A percentile compares a stretch with the other conserved stretches of the same genome.
phyloP scores from a whole-genome alignment of 495 filamentous ascomycete genomes.

The Penicillium egyptiacum region DNA sequence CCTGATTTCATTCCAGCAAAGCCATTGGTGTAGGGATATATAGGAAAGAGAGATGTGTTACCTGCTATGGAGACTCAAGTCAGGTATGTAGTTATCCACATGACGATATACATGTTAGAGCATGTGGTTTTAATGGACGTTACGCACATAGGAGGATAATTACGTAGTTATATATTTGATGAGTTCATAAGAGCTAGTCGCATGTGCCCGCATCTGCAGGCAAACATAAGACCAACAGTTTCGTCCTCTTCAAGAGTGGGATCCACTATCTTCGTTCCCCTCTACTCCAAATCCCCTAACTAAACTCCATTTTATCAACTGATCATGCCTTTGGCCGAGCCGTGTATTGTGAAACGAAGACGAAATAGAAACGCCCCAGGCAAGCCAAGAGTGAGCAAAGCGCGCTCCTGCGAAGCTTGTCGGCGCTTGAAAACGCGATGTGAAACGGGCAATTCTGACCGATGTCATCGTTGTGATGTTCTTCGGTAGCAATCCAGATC shows the following conservation, averaged over 20 bases:
- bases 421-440: slow-evolving; percentile 24
- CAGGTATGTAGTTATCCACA: neutral
- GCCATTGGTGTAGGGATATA: neutral
- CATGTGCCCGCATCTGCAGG: neutral
- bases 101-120: neutral
- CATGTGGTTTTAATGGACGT: neutral
- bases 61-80: neutral
- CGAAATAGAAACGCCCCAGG: neutral
- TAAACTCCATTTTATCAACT: neutral
- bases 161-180: neutral
- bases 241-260: neutral
- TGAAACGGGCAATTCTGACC: slow-evolving; percentile 6
- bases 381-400: slow-evolving; percentile 15
- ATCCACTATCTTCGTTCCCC: neutral
- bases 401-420: slow-evolving; percentile 20
- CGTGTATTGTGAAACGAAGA: neutral
- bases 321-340: neutral
- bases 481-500: neutral
- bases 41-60: neutral
- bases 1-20: neutral
- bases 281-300: neutral
- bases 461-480: slow-evolving; percentile 6
- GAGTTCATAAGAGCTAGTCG: neutral
- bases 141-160: neutral
- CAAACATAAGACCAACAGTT: neutral